These are phyloP conservation scores for Flueggea neowawraea DNA, from an alignment of 441 rosid species.

Conservation along the genomic window DNA sequence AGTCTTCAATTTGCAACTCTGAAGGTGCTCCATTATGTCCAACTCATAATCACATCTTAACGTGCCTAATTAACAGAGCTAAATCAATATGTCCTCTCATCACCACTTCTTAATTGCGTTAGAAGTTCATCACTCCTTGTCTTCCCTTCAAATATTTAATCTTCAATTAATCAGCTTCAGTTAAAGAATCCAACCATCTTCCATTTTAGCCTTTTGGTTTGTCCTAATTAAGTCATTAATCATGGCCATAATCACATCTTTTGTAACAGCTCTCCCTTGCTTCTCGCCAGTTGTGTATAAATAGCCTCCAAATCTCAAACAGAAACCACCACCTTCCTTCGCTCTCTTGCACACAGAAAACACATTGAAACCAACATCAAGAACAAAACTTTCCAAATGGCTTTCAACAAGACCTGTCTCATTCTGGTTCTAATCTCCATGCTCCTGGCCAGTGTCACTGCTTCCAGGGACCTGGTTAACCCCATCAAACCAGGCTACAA, in stretches of 20 bases:
- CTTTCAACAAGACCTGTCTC: neutral
- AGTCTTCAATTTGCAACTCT: too few species aligned
- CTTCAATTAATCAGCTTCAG: neutral
- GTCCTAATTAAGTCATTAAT: neutral
- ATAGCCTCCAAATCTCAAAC: neutral
- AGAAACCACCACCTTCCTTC: neutral
- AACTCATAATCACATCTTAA: too few species aligned
- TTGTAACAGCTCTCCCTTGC: neutral
- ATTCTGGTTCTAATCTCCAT: neutral
- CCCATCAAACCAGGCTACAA: conserved; percentile 16
- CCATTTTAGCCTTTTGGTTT: neutral
- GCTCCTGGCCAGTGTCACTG: conserved; percentile 10
- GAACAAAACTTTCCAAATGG: too few species aligned
- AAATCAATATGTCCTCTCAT: too few species aligned
- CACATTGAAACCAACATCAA: neutral
- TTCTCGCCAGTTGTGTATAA: neutral
- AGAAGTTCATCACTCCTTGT: too few species aligned
- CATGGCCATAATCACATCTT: neutral
- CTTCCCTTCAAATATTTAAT: too few species aligned
- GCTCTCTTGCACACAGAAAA: neutral
- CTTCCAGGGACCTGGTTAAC: conserved; percentile 16
- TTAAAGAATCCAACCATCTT: neutral
- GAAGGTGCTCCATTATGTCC: too few species aligned
- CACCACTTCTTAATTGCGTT: too few species aligned
- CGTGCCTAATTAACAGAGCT: too few species aligned